These are phyloP conservation scores for Glycine tomentella DNA, from an alignment of 306 rosid species.

Conservation along the genomic window DNA sequence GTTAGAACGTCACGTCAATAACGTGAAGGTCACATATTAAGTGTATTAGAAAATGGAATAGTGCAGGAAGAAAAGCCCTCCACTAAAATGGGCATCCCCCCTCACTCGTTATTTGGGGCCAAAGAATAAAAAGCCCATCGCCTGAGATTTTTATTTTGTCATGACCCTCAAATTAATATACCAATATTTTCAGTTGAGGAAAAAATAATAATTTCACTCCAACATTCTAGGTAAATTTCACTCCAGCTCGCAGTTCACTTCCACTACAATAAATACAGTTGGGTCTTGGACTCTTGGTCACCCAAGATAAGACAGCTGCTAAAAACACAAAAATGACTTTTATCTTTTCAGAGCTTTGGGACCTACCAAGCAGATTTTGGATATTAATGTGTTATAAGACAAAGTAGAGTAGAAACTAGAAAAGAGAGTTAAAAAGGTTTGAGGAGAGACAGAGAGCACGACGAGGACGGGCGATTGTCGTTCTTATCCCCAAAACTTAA, in stretches of 20 bases:
- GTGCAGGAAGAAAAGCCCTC: too few species aligned
- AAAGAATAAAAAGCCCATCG: too few species aligned
- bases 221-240: not conserved
- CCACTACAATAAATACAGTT: not conserved
- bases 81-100: too few species aligned
- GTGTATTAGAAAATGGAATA: too few species aligned
- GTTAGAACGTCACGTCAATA: too few species aligned
- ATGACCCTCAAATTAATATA: too few species aligned
- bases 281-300: not conserved
- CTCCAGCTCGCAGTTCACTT: not conserved
- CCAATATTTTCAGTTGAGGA: too few species aligned
- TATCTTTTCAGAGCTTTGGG: constrained; percentile 36
- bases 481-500: constrained; percentile 47
- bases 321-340: constrained; percentile 27
- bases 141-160: too few species aligned
- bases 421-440: too few species aligned
- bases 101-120: too few species aligned
- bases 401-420: constrained; percentile 5
- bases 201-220: too few species aligned
- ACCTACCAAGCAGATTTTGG: constrained; percentile 28
- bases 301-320: constrained; percentile 27
- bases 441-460: not conserved
- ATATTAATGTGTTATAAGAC: constrained; percentile 26
- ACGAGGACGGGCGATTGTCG: not conserved
- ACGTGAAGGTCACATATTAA: too few species aligned